Percentiles rank a stretch among this genome's conserved stretches.
phyloP scores from a whole-genome alignment of 257 asterid species.

The Misopates orontium region DNA sequence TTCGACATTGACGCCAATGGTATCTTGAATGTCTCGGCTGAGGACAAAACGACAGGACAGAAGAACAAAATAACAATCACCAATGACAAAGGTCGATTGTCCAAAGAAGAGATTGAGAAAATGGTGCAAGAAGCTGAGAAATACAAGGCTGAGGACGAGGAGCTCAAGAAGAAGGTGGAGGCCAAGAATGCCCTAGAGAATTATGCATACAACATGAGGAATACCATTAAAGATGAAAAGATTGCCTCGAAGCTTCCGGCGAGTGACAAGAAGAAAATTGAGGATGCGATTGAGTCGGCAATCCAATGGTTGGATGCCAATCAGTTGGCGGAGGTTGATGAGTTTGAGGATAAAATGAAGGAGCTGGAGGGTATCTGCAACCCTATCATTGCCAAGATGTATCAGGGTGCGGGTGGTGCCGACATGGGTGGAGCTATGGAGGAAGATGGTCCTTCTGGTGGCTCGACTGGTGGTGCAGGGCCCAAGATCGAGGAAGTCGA shows the following conservation, averaged over 20 bases:
- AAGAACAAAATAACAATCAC: constrained; percentile 12
- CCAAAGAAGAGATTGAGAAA: constrained; percentile 15
- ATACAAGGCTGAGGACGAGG: constrained; percentile 9
- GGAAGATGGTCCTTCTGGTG: background rate
- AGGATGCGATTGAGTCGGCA: background rate
- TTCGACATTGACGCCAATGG: constrained; percentile 7
- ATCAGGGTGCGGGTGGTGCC: background rate
- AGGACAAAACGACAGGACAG: constrained; percentile 14
- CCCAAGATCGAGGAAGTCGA: background rate
- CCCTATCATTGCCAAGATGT: background rate
- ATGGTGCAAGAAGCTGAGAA: constrained; percentile 14
- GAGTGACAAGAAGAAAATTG: background rate
- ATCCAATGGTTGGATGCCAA: background rate
- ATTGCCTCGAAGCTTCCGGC: background rate
- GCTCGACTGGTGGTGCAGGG: background rate
- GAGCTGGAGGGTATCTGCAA: background rate
- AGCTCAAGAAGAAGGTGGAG: background rate
- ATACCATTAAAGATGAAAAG: background rate
- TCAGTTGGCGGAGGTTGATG: background rate
- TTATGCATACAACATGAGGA: background rate
- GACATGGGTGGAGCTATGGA: background rate
- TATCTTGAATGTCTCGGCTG: constrained; percentile 11
- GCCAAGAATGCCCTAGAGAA: background rate
- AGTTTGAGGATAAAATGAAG: background rate
- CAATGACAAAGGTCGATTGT: constrained; percentile 2